These are phyloP conservation scores for Colletotrichum spaethianum DNA, from an alignment of 2,329 filamentous ascomycete genomes.

Conservation along the genomic window DNA sequence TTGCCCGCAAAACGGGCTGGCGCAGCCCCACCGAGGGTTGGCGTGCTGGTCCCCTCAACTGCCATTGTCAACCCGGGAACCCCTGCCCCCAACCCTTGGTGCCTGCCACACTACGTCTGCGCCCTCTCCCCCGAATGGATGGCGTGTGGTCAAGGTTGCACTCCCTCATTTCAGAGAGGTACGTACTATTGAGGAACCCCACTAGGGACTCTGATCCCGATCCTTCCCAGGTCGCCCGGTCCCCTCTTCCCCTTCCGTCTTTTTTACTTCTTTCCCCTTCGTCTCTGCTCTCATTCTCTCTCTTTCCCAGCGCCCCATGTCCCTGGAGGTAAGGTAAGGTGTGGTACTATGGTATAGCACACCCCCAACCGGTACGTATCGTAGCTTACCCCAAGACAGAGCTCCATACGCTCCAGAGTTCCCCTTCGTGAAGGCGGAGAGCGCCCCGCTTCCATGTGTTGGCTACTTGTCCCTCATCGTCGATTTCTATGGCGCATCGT, in stretches of 20 bases:
- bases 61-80: neutral
- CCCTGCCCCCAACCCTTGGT: neutral
- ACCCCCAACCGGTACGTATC: neutral
- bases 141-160: neutral
- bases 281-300: neutral
- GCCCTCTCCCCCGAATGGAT: neutral
- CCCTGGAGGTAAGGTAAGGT: neutral
- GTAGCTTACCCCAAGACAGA: neutral
- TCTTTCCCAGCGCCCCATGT: neutral
- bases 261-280: neutral
- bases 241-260: neutral
- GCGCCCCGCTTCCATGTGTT: constrained; percentile 30
- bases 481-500: constrained; percentile 39
- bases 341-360: too few species aligned
- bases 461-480: constrained; percentile 30
- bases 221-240: neutral
- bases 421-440: constrained; percentile 6
- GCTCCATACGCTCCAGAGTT: neutral
- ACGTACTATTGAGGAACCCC: neutral
- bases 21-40: constrained; percentile 5
- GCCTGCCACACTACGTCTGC: neutral
- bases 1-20: constrained; percentile 19
- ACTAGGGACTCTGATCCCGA: neutral
- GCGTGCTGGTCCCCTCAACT: constrained; percentile 9
- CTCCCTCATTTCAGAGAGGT: neutral